Conservation (phyloP, 2,329 filamentous ascomycete species). For the Rutstroemia sp. region DNA sequence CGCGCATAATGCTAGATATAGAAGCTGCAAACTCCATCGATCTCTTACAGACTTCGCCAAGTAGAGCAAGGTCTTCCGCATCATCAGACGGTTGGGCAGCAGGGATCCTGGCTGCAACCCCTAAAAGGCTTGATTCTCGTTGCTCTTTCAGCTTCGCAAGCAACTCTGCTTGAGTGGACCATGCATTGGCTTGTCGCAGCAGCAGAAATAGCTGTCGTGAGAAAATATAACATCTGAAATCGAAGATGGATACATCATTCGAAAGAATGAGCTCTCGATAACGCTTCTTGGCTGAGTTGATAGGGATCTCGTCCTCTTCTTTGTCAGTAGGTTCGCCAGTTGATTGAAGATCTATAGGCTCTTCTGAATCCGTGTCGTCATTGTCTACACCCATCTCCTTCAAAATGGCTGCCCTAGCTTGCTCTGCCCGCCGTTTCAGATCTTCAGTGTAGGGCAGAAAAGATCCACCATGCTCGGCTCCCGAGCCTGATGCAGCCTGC, state of each 20-base stretch:
- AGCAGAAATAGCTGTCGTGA: constrained; percentile 78
- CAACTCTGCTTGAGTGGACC: constrained; percentile 54
- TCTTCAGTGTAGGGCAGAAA: constrained; percentile 70
- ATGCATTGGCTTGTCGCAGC: constrained; percentile 72
- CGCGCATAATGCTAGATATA: constrained; percentile 70
- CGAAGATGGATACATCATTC: constrained; percentile 93
- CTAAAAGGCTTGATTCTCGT: constrained; percentile 49
- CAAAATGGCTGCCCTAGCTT: constrained; percentile 38
- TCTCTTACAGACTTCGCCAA: constrained; percentile 81
- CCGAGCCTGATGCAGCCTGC: constrained; percentile 51
- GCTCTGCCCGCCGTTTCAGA: constrained; percentile 52
- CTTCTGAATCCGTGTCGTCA: constrained; percentile 29
- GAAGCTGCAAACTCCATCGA: constrained; percentile 78
- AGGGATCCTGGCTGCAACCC: constrained; percentile 46
- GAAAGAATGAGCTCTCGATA: constrained; percentile 89
- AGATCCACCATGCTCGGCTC: constrained; percentile 61
- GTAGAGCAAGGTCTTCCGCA: constrained; percentile 64
- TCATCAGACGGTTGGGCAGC: constrained; percentile 47
- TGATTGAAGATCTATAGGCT: constrained; percentile 45
- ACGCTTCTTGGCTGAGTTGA: constrained; percentile 62
- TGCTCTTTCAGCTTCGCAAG: constrained; percentile 55
- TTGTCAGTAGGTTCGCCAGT: constrained; percentile 29
- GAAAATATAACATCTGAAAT: constrained; percentile 92
- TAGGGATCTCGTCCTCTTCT: constrained; percentile 49
- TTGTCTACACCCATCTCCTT: constrained; percentile 32